A percentile compares a stretch with the other conserved stretches of the same genome.
Conservation (phyloP, 352 stramenopile species). For the Globisporangium middletonii region DNA sequence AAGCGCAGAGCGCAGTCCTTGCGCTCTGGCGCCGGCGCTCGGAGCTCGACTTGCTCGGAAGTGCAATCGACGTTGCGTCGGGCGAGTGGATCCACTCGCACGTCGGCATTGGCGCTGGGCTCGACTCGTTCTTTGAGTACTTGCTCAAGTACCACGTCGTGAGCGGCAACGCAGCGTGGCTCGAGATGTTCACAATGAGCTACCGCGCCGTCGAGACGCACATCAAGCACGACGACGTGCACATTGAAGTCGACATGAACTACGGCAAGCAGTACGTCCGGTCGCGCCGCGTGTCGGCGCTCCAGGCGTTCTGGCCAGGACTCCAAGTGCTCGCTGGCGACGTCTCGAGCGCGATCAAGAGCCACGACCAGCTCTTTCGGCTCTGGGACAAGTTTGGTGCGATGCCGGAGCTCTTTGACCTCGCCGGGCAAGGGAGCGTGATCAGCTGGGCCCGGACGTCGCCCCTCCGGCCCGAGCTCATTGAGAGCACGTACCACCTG, state of each 20-base stretch:
- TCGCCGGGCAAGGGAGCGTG: constrained; percentile 38
- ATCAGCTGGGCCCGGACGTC: constrained; percentile 81
- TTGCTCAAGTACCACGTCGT: constrained; percentile 96
- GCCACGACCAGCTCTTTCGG: constrained; percentile 92
- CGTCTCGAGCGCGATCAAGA: constrained; percentile 82
- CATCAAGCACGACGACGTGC: constrained; percentile 67
- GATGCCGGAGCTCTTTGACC: constrained; percentile 94
- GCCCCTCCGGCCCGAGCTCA: constrained; percentile 94
- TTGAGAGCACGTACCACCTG: constrained; percentile 96
- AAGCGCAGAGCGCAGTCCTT: constrained; percentile 51
- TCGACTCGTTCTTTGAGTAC: constrained; percentile 98
- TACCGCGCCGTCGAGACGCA: constrained; percentile 76
- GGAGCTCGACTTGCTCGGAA: constrained; percentile 90
- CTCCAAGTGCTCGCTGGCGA: constrained; percentile 95
- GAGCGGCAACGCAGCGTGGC: constrained; percentile 89
- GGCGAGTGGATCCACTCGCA: constrained; percentile 77
- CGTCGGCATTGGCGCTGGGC: constrained; percentile 88
- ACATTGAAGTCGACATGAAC: constrained; percentile 88
- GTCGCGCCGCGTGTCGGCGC: constrained; percentile 62
- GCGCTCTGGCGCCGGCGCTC: constrained; percentile 76
- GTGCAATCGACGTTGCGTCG: constrained; percentile 90
- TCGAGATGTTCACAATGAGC: constrained; percentile 90
- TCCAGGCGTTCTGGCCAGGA: constrained; percentile 97
- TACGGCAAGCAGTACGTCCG: constrained; percentile 48
- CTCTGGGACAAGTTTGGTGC: constrained; percentile 93